Conservation (phyloP, 371 early-diverging fungal genomes). For the Mortierella sp. region DNA sequence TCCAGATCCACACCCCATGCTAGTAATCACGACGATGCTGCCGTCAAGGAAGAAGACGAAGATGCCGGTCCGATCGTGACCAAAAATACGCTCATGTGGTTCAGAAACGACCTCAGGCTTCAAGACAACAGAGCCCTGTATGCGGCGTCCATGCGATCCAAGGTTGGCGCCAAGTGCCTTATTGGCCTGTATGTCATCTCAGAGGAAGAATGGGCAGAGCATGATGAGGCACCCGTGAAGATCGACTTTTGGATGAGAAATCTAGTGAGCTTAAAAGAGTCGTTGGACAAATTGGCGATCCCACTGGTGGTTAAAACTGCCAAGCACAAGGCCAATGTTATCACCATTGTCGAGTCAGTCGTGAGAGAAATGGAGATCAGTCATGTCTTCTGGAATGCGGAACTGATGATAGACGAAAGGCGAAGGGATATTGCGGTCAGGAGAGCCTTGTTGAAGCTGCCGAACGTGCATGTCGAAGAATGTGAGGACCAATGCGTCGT, state of each 20-base stretch:
- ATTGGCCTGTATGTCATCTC: conserved; percentile 66
- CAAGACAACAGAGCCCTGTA: conserved; percentile 59
- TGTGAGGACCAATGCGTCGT: conserved; percentile 68
- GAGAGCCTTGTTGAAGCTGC: conserved; percentile 7
- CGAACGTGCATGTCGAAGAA: conserved; percentile 21
- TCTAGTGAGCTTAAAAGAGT: conserved; percentile 47
- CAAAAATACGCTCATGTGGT: conserved; percentile 60
- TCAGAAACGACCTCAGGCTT: conserved; percentile 60
- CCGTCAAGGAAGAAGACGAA: conserved; percentile 14
- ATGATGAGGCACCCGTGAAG: conserved; percentile 63
- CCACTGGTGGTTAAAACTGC: conserved; percentile 59
- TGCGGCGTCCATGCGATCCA: conserved; percentile 46
- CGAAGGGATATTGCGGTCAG: conserved; percentile 31
- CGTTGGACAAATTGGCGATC: conserved; percentile 56
- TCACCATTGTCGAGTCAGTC: conserved; percentile 17
- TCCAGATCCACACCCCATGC: not conserved
- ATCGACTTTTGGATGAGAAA: conserved; percentile 67
- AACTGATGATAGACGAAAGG: conserved; percentile 49
- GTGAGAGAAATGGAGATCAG: conserved; percentile 30
- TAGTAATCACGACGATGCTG: not conserved
- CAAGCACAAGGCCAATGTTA: conserved; percentile 30
- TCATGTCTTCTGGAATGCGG: conserved; percentile 43
- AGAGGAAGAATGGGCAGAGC: conserved; percentile 61
- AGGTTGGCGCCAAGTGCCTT: conserved; percentile 19
- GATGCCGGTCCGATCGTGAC: conserved; percentile 20